phyloP scores from a whole-genome alignment of 2,329 filamentous ascomycete species.

The Sclerotiophoma versabilis region DNA sequence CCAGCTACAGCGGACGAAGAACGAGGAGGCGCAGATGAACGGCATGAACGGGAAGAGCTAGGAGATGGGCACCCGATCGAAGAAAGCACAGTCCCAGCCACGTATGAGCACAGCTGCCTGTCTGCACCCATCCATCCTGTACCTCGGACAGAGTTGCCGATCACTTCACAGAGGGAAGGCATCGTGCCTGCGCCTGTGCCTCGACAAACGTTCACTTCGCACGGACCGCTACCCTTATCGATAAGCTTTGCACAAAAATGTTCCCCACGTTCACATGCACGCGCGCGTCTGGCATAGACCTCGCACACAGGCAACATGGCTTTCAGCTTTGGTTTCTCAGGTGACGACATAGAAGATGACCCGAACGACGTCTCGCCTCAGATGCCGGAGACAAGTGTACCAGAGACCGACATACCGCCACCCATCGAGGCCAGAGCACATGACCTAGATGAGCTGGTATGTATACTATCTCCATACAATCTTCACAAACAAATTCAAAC shows the following conservation, averaged over 20 bases:
- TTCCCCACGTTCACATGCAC: conserved; percentile 18
- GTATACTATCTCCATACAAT: conserved; percentile 20
- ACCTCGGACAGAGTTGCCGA: neutral
- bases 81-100: neutral
- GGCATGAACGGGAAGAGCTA: conserved; percentile 20
- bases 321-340: conserved; percentile 66
- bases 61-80: neutral
- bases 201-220: conserved; percentile 6
- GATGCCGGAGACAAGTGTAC: conserved; percentile 4
- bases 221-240: conserved; percentile 13
- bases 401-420: conserved; percentile 28
- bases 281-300: neutral
- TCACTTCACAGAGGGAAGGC: neutral
- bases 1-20: conserved; percentile 34
- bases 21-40: conserved; percentile 30
- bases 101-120: neutral
- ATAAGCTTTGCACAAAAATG: conserved; percentile 19
- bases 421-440: conserved; percentile 51
- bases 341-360: conserved; percentile 64
- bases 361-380: conserved; percentile 41
- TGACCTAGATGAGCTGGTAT: conserved; percentile 58
- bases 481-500: neutral
- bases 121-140: neutral
- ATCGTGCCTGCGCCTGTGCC: neutral
- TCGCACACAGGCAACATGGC: conserved; percentile 29